Evolutionary conservation across 2,329 filamentous ascomycete species (phyloP).

Genomic region (Aquanectria penicillioides): DNA sequence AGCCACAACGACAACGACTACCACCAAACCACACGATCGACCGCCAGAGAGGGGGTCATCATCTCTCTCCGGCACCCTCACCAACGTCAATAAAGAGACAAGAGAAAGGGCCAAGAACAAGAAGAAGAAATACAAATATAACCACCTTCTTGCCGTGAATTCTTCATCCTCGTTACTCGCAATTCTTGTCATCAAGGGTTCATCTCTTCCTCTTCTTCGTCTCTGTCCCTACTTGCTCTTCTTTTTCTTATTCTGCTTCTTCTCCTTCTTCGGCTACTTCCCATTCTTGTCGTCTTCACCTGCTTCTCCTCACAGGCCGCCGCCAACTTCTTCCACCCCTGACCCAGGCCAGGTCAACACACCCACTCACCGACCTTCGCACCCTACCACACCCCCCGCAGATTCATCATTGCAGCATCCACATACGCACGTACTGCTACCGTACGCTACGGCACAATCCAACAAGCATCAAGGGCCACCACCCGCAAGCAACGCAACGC

Average conservation of each 20-base stretch:
- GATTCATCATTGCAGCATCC: conserved; percentile 14
- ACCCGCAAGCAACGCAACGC: not conserved
- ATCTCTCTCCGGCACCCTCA: too few relatives aligned
- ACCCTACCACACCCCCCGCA: conserved; percentile 11
- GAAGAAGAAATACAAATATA: too few relatives aligned
- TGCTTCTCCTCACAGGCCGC: not conserved
- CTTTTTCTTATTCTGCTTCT: not conserved
- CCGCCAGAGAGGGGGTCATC: too few relatives aligned
- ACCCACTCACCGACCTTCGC: conserved; percentile 1
- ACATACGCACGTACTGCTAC: conserved; percentile 3
- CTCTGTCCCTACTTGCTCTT: too few relatives aligned
- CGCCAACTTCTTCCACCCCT: not conserved
- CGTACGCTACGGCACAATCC: not conserved
- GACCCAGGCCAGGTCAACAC: not conserved
- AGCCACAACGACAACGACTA: too few relatives aligned
- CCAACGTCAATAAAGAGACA: too few relatives aligned
- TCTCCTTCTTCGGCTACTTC: not conserved
- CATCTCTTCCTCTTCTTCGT: too few relatives aligned
- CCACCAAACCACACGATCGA: too few relatives aligned
- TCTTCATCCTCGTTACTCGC: too few relatives aligned
- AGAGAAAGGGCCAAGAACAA: too few relatives aligned
- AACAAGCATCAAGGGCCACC: not conserved
- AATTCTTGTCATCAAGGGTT: too few relatives aligned
- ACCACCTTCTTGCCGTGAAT: too few relatives aligned
- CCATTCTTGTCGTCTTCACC: not conserved